Conservation (phyloP, 768 basidiomycete genomes). For the Mycena capillaripes region DNA sequence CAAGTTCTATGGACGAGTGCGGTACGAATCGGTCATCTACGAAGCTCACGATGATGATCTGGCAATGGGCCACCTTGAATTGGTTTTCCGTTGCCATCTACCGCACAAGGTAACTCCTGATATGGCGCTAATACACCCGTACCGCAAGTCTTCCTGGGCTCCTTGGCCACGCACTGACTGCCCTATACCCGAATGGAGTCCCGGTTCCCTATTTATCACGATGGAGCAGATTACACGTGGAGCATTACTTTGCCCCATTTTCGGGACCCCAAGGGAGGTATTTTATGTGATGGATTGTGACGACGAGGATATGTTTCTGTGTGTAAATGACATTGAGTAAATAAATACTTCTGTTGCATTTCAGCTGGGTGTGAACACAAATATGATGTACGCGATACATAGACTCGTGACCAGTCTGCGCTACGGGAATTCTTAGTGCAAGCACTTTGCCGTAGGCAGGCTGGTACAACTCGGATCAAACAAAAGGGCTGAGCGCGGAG, state of each 20-base stretch:
- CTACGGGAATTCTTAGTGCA: too few relatives aligned
- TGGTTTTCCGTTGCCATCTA: constrained; percentile 19
- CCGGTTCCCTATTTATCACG: neutral
- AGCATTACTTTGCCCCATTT: constrained; percentile 16
- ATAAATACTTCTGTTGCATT: neutral
- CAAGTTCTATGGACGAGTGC: too few relatives aligned
- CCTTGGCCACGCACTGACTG: constrained; percentile 17
- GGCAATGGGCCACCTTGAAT: constrained; percentile 21
- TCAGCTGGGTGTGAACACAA: too few relatives aligned
- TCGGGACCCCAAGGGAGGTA: neutral
- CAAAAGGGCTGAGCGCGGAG: too few relatives aligned
- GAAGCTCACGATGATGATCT: too few relatives aligned
- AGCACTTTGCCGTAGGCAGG: too few relatives aligned
- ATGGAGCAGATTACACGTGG: constrained; percentile 18
- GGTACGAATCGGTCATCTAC: too few relatives aligned
- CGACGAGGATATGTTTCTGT: neutral
- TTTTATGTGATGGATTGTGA: too few relatives aligned
- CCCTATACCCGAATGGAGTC: neutral
- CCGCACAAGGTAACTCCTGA: constrained; percentile 5
- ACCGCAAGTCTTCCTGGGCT: neutral
- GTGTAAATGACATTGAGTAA: neutral
- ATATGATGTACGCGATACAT: too few relatives aligned
- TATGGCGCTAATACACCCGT: constrained; percentile 12
- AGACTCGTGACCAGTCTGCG: too few relatives aligned
- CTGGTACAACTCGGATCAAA: too few relatives aligned